phyloP scores from a whole-genome alignment of 495 filamentous ascomycete genomes.

The Penicillium lagena region DNA sequence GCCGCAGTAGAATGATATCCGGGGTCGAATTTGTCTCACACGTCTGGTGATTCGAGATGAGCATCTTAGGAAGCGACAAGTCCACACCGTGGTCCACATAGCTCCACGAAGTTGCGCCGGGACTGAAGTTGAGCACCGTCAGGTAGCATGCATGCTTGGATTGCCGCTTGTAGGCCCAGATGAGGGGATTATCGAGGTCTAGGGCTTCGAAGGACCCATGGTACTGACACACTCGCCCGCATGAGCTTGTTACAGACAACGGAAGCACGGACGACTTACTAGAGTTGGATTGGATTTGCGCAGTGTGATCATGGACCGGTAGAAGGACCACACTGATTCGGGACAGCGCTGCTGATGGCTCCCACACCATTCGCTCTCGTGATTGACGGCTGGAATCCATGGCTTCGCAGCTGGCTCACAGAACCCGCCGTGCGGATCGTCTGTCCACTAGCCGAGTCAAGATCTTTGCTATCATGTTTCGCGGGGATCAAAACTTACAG shows the following conservation, averaged over 20 bases:
- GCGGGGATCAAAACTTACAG: not conserved
- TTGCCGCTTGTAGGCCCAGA: conserved; percentile 6
- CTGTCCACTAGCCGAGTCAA: conserved; percentile 19
- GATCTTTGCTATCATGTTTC: too few relatives aligned
- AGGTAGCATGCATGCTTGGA: conserved; percentile 6
- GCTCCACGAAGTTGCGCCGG: conserved; percentile 1
- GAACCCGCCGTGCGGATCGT: conserved; percentile 29
- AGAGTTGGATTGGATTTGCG: conserved; percentile 16
- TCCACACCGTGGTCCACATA: conserved; percentile 4
- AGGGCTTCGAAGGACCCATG: conserved; percentile 4
- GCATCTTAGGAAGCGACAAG: not conserved
- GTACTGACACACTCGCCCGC: not conserved
- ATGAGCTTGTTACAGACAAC: not conserved
- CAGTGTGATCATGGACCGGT: conserved; percentile 26
- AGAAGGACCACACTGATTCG: conserved; percentile 31
- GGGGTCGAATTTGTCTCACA: not conserved
- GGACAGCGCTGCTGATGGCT: conserved; percentile 21
- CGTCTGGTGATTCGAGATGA: conserved; percentile 4
- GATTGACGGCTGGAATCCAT: conserved; percentile 41
- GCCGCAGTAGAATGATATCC: conserved; percentile 1
- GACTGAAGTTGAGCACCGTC: conserved; percentile 10
- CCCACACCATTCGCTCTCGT: conserved; percentile 30
- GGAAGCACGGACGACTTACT: not conserved
- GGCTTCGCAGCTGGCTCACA: conserved; percentile 23
- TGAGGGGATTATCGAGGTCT: conserved; percentile 3